phyloP scores from a whole-genome alignment of 352 stramenopile species.

The Globisporangium lucens region DNA sequence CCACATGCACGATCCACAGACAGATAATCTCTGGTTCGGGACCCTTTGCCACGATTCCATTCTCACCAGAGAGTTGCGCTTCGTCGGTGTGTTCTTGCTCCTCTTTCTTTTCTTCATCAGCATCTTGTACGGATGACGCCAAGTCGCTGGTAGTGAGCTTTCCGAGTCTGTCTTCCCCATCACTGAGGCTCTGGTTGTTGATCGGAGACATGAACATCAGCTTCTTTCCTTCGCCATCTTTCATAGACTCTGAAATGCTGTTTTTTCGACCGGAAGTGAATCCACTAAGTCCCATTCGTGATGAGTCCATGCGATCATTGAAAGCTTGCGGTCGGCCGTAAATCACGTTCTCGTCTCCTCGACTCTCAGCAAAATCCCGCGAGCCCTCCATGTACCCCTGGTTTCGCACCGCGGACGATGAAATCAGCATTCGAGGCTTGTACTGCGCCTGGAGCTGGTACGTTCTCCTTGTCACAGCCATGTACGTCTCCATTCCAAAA shows the following conservation, averaged over 20 bases:
- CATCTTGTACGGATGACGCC: constrained; percentile 3
- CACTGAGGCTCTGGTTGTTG: background rate
- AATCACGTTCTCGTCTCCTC: background rate
- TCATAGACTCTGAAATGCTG: constrained; percentile 33
- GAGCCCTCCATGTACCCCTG: constrained; percentile 28
- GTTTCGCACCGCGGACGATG: constrained; percentile 21
- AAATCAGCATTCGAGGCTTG: constrained; percentile 30
- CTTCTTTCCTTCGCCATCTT: constrained; percentile 6
- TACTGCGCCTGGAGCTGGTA: constrained; percentile 40
- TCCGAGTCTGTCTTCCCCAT: background rate
- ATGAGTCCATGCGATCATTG: constrained; percentile 4
- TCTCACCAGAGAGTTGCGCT: background rate
- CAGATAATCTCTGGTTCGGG: background rate
- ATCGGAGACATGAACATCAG: constrained; percentile 8
- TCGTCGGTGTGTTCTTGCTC: background rate
- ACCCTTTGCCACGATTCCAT: background rate
- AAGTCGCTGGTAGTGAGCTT: constrained; percentile 16
- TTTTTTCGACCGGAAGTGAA: constrained; percentile 28
- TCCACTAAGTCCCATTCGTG: constrained; percentile 1
- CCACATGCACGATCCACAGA: constrained; percentile 39
- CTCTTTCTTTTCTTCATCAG: background rate
- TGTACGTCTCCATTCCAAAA: constrained; percentile 47
- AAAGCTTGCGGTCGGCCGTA: constrained; percentile 5
- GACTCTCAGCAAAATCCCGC: constrained; percentile 24
- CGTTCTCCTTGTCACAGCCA: constrained; percentile 39